Base-by-base conservation (phyloP, 176 grass and related monocot species). In the Carex pumila region DNA sequence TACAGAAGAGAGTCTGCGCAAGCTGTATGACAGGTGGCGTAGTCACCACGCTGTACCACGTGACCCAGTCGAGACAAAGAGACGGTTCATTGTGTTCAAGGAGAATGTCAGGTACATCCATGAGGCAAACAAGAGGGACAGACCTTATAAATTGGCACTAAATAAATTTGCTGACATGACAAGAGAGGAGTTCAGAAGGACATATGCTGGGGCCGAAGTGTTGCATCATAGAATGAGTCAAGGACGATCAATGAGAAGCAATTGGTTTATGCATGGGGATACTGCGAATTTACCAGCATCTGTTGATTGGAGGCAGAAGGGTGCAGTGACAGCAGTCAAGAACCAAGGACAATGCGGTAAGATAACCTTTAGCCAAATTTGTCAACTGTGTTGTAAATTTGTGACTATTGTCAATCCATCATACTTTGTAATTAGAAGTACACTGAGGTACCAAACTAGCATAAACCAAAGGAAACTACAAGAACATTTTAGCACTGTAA, bases 161-260 rank as follows among this genome's bases (percentile, higher is more conserved):
- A 97, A 97, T 85, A 94, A 97, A 87, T 97, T 97, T 71, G 92
- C 82, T 12, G 94, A 97, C 92, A 84, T 94, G 92, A 89, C 90
- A 3, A 86, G 53, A 9, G 86, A 97, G 25, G 92, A 97, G 90
- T 94, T 94, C 52, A 81, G 72, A 19, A 83, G 85, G 3, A 89
- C 80, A 2, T 94, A 91, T 53, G 85, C 88, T 5, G 90, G 94
- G 2, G 85, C 85, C 53, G 80, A 86, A 85, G 37, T 61, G 10
- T 57, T 41, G 0, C 86, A 83, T 76, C 82, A 86, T 81, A 83
- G 57, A 0, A 39, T 56, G 2, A 85, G 85, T 7, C 54, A 81
- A 37, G 88, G 75, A 45, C 79, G 69, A 12, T 68, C 81, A 2
- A 32, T 39, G 3, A 41, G 13, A 21, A 36, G 21, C 0, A 71